Conservation (phyloP, 2,329 filamentous ascomycete genomes). For the Pseudomassariella vexata region DNA sequence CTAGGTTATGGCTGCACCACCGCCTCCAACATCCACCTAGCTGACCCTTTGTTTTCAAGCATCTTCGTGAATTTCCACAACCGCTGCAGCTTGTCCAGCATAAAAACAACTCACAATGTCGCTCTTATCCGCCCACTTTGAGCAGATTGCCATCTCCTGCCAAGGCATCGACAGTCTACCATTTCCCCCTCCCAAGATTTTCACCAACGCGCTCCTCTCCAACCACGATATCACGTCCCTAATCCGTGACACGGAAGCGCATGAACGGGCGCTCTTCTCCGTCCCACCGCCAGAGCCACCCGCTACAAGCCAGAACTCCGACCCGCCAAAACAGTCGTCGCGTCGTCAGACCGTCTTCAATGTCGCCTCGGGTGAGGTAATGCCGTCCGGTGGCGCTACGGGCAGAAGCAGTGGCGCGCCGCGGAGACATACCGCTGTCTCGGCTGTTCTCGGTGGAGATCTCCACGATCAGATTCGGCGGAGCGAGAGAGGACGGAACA, state of each 20-base stretch:
- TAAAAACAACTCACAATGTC: slow-evolving; percentile 47
- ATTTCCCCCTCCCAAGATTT: slow-evolving; percentile 90
- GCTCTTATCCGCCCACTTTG: slow-evolving; percentile 63
- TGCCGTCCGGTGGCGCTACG: slow-evolving; percentile 43
- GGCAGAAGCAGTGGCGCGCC: slow-evolving; percentile 42
- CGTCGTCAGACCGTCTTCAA: slow-evolving; percentile 63
- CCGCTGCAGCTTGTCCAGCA: too few relatives aligned
- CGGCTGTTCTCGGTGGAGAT: slow-evolving; percentile 80
- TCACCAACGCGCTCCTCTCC: slow-evolving; percentile 86
- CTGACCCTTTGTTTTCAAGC: too few relatives aligned
- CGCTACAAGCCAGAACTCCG: slow-evolving; percentile 36
- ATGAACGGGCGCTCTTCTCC: slow-evolving; percentile 93
- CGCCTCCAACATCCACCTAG: too few relatives aligned
- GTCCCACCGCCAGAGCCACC: slow-evolving; percentile 64
- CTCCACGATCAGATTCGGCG: slow-evolving; percentile 73
- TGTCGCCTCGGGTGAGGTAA: slow-evolving; percentile 57
- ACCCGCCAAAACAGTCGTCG: slow-evolving; percentile 35
- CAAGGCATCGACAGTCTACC: slow-evolving; percentile 69
- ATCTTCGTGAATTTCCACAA: too few relatives aligned
- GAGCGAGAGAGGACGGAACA: slow-evolving; percentile 44
- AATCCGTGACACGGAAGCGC: slow-evolving; percentile 90
- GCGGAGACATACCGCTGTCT: slow-evolving; percentile 75
- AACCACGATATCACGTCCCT: slow-evolving; percentile 88
- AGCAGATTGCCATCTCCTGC: slow-evolving; percentile 72
- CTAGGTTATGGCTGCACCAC: too few relatives aligned